Evolutionary conservation across 2,329 filamentous ascomycete species (phyloP).

Genomic region (Sporothrix dimorphospora): DNA sequence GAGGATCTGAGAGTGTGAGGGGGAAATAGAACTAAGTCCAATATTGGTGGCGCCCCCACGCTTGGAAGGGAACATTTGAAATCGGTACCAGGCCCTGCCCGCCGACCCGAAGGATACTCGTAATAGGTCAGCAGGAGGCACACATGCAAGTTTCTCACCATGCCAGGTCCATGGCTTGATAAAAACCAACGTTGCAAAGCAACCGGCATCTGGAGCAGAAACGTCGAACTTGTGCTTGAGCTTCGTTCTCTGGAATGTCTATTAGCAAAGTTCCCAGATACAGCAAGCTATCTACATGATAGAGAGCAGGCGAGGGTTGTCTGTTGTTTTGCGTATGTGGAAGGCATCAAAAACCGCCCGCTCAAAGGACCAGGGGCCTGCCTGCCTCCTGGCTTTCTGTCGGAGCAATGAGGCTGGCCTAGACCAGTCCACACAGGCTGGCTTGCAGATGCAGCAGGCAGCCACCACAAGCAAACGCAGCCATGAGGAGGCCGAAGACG

Average conservation of each 20-base stretch:
- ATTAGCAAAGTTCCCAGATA: not conserved
- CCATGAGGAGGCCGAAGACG: slow-evolving; percentile 7
- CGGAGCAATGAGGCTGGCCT: slow-evolving; percentile 1
- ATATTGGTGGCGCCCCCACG: slow-evolving; percentile 20
- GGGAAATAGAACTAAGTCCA: slow-evolving; percentile 4
- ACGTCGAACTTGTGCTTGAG: not conserved
- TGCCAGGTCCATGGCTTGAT: not conserved
- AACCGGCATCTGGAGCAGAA: not conserved
- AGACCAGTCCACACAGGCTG: not conserved
- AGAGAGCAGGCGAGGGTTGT: not conserved
- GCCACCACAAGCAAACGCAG: not conserved
- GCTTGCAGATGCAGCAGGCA: not conserved
- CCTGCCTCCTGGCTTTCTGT: not conserved
- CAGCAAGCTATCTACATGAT: not conserved
- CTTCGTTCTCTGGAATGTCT: not conserved
- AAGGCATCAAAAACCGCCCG: not conserved
- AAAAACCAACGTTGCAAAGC: not conserved
- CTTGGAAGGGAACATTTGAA: not conserved
- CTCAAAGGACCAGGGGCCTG: not conserved
- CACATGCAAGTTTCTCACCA: not conserved
- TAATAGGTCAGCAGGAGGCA: not conserved
- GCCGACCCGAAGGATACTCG: not conserved
- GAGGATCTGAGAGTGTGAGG: slow-evolving; percentile 8
- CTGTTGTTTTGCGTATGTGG: not conserved
- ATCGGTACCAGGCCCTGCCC: not conserved